Base-by-base conservation (phyloP, 768 basidiomycete species). In the Boletus reticulatus region DNA sequence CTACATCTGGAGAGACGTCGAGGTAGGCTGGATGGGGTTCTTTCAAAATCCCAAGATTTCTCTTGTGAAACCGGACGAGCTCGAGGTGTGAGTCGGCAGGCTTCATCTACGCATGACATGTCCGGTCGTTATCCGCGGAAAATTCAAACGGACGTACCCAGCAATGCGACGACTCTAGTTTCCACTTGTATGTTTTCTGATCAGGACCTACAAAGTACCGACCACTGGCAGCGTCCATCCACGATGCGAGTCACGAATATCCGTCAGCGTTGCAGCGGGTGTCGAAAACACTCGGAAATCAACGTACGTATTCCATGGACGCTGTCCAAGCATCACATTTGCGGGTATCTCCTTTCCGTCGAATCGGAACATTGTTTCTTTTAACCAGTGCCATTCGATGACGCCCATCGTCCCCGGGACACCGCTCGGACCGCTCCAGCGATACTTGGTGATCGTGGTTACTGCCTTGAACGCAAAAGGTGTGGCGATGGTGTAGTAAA, bases 171-270 rank as follows among this genome's bases (percentile, higher is more conserved):
- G 55, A 50, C 10, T 62, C 63, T 11, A 72, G 29, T 29, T 62
- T 63, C 75, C 74, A 76, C 19, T 70, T 69, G 61, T 73, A 76
- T 24, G 57, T 55, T 10, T 49, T 60, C 2, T 58, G 62, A 52
- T 75, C 67, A 0, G 64, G 70, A 12, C 71, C 75, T 27, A 55
- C 54, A 48, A 75, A 75, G 17, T 67, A 60, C n/a, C 68, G 71
- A 27, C 65, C 64, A 29, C 74, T 75, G 36, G 9, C 9, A 6
- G 4, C 37, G 36, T 37, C 13, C 36, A 37, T 37, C 36, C 36
- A 37, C 14, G 13, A 29, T 9, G 29, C 29, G 29, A 29, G 7
- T 29, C 29, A 29, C 29, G 8, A 29, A 29, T 29, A 29, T 29
- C 29, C 29, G 29, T 29, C 29, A 29, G 29, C 29, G 7, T 29